phyloP scores from a whole-genome alignment of 441 rosid genomes.

The Mallotus japonicus region DNA sequence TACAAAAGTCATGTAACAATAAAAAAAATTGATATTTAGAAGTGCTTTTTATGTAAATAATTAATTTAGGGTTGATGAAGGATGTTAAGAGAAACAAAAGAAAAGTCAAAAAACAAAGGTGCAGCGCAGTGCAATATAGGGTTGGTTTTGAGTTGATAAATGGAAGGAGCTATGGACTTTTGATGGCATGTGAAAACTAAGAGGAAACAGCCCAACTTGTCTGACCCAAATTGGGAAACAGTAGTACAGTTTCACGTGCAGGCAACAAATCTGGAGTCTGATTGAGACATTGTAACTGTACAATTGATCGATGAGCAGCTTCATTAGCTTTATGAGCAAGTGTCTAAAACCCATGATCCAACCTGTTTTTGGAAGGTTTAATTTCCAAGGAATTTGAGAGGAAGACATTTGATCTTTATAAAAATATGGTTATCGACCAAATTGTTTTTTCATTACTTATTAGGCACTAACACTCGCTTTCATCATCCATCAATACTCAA shows the following conservation, averaged over 20 bases:
- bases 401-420: not conserved
- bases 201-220: conserved; percentile 24
- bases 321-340: not conserved
- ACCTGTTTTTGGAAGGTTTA: not conserved
- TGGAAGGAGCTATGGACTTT: not conserved
- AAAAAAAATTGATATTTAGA: too few relatives aligned
- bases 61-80: not conserved
- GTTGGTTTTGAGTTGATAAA: too few relatives aligned
- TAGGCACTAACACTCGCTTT: too few relatives aligned
- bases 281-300: conserved; percentile 6
- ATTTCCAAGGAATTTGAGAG: conserved; percentile 8
- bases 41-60: too few relatives aligned
- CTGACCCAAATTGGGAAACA: conserved; percentile 28
- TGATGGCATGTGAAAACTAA: conserved; percentile 16
- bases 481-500: too few relatives aligned
- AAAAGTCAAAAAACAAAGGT: not conserved
- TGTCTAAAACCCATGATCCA: too few relatives aligned
- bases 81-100: not conserved
- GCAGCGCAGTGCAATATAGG: too few relatives aligned
- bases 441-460: too few relatives aligned
- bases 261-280: not conserved
- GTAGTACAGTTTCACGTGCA: not conserved
- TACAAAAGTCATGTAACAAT: too few relatives aligned
- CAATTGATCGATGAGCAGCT: conserved; percentile 20
- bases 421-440: too few relatives aligned